A percentile compares a stretch with the other conserved stretches of the same genome.
Evolutionary conservation across 495 filamentous ascomycete genomes (phyloP).

Genomic region (Thozetella sp.): DNA sequence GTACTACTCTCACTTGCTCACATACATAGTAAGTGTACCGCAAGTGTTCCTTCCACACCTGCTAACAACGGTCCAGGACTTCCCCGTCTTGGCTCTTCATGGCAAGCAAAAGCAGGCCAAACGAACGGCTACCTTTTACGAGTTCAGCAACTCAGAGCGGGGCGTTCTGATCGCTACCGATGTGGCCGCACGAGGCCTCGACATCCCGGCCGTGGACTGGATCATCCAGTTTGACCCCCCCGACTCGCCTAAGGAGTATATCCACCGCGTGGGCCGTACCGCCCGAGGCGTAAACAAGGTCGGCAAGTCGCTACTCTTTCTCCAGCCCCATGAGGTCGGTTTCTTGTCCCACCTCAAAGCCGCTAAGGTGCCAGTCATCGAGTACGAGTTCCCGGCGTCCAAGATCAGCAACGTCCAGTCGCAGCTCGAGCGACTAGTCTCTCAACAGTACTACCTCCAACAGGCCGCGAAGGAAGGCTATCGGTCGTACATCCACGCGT

Average conservation of each 20-base stretch:
- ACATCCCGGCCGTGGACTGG: slow-evolving; percentile 94
- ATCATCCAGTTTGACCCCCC: slow-evolving; percentile 96
- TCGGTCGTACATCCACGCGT: slow-evolving; percentile 89
- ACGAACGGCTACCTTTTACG: slow-evolving; percentile 96
- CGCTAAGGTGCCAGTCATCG: slow-evolving; percentile 88
- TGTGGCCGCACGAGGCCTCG: slow-evolving; percentile 90
- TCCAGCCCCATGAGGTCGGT: slow-evolving; percentile 89
- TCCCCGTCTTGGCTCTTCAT: slow-evolving; percentile 85
- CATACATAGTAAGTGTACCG: slow-evolving; percentile 64
- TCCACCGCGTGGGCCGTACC: slow-evolving; percentile 95
- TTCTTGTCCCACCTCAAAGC: slow-evolving; percentile 93
- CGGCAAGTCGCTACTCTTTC: slow-evolving; percentile 84
- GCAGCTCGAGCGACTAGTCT: slow-evolving; percentile 91
- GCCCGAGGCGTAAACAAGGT: slow-evolving; percentile 83
- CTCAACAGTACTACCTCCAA: slow-evolving; percentile 95
- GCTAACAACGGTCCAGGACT: slow-evolving; percentile 44
- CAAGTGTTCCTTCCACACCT: background rate
- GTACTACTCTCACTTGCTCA: slow-evolving; percentile 90
- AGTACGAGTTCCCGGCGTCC: slow-evolving; percentile 91
- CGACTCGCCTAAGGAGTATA: slow-evolving; percentile 90
- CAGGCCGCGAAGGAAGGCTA: slow-evolving; percentile 73
- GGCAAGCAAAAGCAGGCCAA: slow-evolving; percentile 98
- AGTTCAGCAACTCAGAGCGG: slow-evolving; percentile 91
- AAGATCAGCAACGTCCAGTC: slow-evolving; percentile 95
- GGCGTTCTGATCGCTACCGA: slow-evolving; percentile 95